A percentile compares a stretch with the other conserved stretches of the same genome.
Conservation (phyloP, 331 rosid genomes). For the Spiraea crenata region DNA sequence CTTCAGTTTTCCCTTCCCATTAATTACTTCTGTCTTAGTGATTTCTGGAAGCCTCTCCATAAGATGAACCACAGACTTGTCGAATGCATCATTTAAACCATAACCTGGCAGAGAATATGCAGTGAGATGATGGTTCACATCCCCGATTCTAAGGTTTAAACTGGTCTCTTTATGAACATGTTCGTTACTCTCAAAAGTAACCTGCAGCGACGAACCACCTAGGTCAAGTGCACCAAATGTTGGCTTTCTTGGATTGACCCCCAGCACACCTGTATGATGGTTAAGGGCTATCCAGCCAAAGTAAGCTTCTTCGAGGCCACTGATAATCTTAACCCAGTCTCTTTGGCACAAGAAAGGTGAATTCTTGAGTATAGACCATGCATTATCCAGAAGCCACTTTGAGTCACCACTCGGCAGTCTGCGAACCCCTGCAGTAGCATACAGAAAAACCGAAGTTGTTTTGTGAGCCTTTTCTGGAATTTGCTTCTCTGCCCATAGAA, state of each 20-base stretch:
- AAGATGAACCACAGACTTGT: conserved; percentile 70
- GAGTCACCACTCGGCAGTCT: conserved; percentile 64
- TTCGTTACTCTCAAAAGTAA: conserved; percentile 86
- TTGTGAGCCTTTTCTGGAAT: conserved; percentile 67
- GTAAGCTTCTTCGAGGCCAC: conserved; percentile 93
- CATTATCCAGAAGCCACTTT: conserved; percentile 75
- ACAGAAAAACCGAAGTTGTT: conserved; percentile 68
- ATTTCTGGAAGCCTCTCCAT: conserved; percentile 45
- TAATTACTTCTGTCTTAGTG: conserved; percentile 35
- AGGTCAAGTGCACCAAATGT: conserved; percentile 91
- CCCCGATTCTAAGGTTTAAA: conserved; percentile 78
- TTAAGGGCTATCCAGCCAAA: conserved; percentile 97
- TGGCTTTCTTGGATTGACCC: conserved; percentile 66
- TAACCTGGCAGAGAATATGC: conserved; percentile 86
- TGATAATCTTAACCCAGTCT: conserved; percentile 73
- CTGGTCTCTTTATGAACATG: conserved; percentile 51
- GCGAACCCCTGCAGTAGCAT: conserved; percentile 97
- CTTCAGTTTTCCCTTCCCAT: conserved; percentile 47
- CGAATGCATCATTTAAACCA: conserved; percentile 91
- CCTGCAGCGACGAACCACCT: conserved; percentile 97
- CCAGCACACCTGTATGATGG: conserved; percentile 58
- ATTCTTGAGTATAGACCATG: conserved; percentile 69
- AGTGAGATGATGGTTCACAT: conserved; percentile 74
- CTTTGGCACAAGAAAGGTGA: conserved; percentile 68
- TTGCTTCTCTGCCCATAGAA: conserved; percentile 83